phyloP scores from a whole-genome alignment of 2,329 filamentous ascomycete genomes.

The Verruconis gallopava region DNA sequence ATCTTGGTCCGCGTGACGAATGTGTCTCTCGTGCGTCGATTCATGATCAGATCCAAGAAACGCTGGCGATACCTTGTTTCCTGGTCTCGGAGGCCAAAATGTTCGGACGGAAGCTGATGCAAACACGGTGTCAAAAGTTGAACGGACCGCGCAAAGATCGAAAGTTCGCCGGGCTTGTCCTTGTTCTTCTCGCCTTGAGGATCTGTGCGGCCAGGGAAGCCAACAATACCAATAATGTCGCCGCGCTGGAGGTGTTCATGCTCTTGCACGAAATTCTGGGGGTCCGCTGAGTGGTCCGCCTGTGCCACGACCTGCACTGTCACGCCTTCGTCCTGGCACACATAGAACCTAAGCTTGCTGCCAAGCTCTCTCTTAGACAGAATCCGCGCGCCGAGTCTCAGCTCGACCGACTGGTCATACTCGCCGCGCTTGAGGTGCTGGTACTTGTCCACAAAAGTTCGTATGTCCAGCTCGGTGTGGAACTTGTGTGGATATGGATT shows the following conservation, averaged over 20 bases:
- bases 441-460: constrained; percentile 67
- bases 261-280: constrained; percentile 67
- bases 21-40: constrained; percentile 70
- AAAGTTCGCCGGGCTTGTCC: constrained; percentile 59
- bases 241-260: constrained; percentile 81
- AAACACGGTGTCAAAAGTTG: constrained; percentile 67
- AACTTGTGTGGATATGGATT: constrained; percentile 94
- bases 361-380: constrained; percentile 77
- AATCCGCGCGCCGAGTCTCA: constrained; percentile 73
- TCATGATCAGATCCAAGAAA: constrained; percentile 84
- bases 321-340: constrained; percentile 53
- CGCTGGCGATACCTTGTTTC: constrained; percentile 77
- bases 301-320: constrained; percentile 91
- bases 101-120: constrained; percentile 77
- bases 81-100: constrained; percentile 90
- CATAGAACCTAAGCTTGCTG: constrained; percentile 83
- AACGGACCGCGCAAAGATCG: constrained; percentile 81
- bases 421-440: constrained; percentile 80
- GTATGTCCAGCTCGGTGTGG: constrained; percentile 69
- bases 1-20: constrained; percentile 81
- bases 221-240: constrained; percentile 81
- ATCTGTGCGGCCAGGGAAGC: constrained; percentile 71
- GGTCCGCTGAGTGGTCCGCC: constrained; percentile 59
- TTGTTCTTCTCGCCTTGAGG: constrained; percentile 68
- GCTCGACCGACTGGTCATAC: constrained; percentile 57